A percentile compares a stretch with the other conserved stretches of the same genome.
These are phyloP conservation scores for Leccinum aurantiacum DNA, from an alignment of 768 basidiomycete species.

Conservation along the genomic window DNA sequence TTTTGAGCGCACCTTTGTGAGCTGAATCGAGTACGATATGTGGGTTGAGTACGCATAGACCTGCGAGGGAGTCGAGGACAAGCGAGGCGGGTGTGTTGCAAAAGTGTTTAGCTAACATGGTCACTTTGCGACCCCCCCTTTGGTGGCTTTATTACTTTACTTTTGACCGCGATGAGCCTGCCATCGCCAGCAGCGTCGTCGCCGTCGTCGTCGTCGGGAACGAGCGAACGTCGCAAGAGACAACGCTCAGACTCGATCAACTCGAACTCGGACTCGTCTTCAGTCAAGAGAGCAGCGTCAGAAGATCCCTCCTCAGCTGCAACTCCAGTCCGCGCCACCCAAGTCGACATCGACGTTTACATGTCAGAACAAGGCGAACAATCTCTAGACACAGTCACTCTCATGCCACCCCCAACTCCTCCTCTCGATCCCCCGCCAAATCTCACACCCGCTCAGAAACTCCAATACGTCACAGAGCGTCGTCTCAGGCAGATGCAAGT, in stretches of 20 bases:
- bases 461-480: constrained; percentile 48
- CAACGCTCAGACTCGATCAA: constrained; percentile 71
- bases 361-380: constrained; percentile 60
- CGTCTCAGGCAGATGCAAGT: constrained; percentile 51
- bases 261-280: constrained; percentile 63
- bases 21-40: constrained; percentile 64
- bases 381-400: constrained; percentile 16
- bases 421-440: constrained; percentile 23
- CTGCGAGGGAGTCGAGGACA: too few relatives aligned
- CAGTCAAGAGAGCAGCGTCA: constrained; percentile 77
- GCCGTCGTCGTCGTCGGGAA: constrained; percentile 32
- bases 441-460: constrained; percentile 45
- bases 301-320: constrained; percentile 53
- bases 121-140: constrained; percentile 13
- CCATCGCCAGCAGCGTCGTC: constrained; percentile 42
- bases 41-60: too few relatives aligned
- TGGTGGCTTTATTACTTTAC: background rate
- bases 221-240: constrained; percentile 56
- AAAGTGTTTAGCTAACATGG: constrained; percentile 55
- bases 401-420: constrained; percentile 29
- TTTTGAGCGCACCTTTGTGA: constrained; percentile 58
- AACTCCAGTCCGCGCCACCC: constrained; percentile 34
- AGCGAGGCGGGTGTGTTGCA: constrained; percentile 47
- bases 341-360: constrained; percentile 66
- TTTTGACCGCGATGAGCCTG: constrained; percentile 40